Base-by-base conservation (phyloP, 2,329 filamentous ascomycete species). In the Colletotrichum lupini region DNA sequence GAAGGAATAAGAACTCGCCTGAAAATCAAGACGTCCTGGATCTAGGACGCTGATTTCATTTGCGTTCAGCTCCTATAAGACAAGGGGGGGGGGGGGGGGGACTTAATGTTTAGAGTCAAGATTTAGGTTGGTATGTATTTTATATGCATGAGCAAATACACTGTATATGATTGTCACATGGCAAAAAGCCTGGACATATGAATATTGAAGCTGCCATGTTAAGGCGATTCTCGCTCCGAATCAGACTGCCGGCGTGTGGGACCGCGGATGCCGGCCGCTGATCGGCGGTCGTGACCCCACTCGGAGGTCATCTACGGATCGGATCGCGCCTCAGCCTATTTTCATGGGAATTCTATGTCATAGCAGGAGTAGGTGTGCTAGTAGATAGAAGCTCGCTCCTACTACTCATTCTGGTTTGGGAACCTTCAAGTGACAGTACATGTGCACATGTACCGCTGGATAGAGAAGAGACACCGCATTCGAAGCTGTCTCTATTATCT, bases 1-100 rank as follows among this genome's bases (percentile, higher is more conserved):
- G 12, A 73, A 66, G 35, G 42, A 19, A 9, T 73, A n/a, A 66
- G 26, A 49, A 19, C 8, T 22, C 19, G 4, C 42, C 8, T 22
- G 3, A 8, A 8, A 49, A 11, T 22, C 8, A n/a, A 49, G 42
- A 11, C 42, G 19, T 19, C n/a, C 19, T n/a, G 5, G 42, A 49
- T 5, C 4, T 9, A n/a, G 19, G 42, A 49, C 19, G 11, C 8
- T 22, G 19, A 8, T 22, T 19, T 8, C 19, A 7, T n/a, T n/a
- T 5, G 19, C 7, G 4, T 1, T 49, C 2, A 11, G 19, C 2
- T 11, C 8, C 19, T 26, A 0, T 26, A 26, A 22, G 24, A 30
- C 2, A 28, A n/a, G 5, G 32, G 28, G 28, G 32, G 9, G 22
- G 7, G 32, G 28, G 28, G 32, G 9, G 22, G 7, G 11, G 37